Evolutionary conservation across 1,284 basidiomycete genomes (phyloP).

Genomic region (Naganishia albida): DNA sequence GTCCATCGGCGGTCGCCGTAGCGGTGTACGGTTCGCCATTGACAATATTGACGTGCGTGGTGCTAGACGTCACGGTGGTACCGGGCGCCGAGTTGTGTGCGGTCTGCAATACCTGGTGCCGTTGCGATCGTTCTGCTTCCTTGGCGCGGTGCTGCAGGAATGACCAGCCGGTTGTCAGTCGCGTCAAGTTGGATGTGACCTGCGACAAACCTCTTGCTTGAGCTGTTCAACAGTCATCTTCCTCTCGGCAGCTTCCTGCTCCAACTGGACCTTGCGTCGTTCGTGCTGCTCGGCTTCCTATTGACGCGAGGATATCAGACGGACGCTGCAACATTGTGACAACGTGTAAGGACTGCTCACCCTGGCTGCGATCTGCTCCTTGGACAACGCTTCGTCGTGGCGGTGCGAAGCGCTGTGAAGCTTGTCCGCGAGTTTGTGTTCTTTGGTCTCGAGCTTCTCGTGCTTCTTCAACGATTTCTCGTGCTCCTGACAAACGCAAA

Average conservation of each 20-base stretch:
- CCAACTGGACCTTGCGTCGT: constrained; percentile 8
- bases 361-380: no score
- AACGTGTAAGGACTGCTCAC: no score
- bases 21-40: not conserved
- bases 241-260: constrained; percentile 32
- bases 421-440: no score
- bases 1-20: not conserved
- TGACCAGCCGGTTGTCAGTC: no score
- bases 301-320: not conserved
- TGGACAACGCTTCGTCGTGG: no score
- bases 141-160: constrained; percentile 27
- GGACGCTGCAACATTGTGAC: no score
- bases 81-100: not conserved
- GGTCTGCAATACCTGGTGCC: constrained; percentile 20
- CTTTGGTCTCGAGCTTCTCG: constrained; percentile 14
- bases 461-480: constrained; percentile 24
- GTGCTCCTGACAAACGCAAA: constrained; percentile 7
- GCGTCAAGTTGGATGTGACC: no score
- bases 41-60: not conserved
- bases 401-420: no score
- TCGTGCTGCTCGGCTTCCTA: constrained; percentile 24
- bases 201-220: constrained; percentile 12
- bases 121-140: constrained; percentile 21
- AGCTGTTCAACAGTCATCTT: constrained; percentile 29
- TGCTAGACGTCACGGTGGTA: not conserved